Evolutionary conservation across 2,329 filamentous ascomycete genomes (phyloP).

Genomic region (Aspergillus quadricinctus): DNA sequence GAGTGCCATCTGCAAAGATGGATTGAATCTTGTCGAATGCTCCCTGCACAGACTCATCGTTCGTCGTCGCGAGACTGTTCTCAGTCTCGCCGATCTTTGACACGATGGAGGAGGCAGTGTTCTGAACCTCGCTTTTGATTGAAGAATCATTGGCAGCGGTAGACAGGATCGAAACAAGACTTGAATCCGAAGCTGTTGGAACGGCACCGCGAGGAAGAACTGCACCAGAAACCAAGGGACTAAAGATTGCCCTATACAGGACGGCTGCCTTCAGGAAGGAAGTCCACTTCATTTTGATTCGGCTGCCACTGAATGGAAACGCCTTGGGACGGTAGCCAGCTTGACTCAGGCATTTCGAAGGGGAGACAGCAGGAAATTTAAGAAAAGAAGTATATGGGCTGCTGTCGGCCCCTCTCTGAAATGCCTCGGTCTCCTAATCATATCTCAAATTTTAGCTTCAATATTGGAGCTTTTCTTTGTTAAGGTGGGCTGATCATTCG

Average conservation of each 20-base stretch:
- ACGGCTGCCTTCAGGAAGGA: background rate
- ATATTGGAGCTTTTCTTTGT: background rate
- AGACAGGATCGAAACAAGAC: slow-evolving; percentile 3
- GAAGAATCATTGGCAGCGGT: background rate
- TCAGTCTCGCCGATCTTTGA: background rate
- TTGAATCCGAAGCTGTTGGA: background rate
- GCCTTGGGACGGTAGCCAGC: background rate
- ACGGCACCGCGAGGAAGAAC: background rate
- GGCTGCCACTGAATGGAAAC: background rate
- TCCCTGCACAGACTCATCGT: background rate
- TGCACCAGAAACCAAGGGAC: background rate
- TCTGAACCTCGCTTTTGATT: background rate
- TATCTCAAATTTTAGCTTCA: background rate
- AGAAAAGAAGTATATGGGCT: background rate
- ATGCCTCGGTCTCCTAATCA: background rate
- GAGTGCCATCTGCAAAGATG: slow-evolving; percentile 2
- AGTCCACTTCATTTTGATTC: background rate
- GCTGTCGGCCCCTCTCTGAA: background rate
- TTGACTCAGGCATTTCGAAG: background rate
- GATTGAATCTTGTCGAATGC: slow-evolving; percentile 1
- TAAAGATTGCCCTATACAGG: background rate
- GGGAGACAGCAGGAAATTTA: background rate
- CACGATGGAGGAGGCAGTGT: background rate
- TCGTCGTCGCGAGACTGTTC: background rate
- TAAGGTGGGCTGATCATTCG: background rate